Evolutionary conservation across 164 flowering plant species (phyloP).

Genomic region (Macadamia tetraphylla): DNA sequence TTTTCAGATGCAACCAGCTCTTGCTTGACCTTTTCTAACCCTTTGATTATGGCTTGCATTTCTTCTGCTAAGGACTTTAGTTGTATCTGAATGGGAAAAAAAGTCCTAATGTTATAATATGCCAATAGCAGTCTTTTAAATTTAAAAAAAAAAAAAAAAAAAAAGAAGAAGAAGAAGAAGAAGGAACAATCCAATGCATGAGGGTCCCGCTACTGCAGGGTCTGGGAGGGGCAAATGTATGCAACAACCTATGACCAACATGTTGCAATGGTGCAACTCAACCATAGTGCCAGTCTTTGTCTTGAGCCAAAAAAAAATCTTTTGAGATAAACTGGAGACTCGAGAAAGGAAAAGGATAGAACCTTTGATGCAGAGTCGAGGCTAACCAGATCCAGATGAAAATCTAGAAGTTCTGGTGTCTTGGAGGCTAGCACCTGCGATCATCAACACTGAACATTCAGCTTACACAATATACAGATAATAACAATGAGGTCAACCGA

Average conservation of each 20-base stretch:
- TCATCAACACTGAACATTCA: slow-evolving; percentile 5
- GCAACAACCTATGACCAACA: no score
- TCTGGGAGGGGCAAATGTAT: no score
- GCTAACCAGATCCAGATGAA: slow-evolving; percentile 60
- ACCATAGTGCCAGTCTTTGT: no score
- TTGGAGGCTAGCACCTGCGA: slow-evolving; percentile 62
- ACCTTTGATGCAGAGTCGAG: slow-evolving; percentile 81
- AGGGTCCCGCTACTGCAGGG: no score
- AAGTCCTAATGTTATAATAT: slow-evolving; percentile 3
- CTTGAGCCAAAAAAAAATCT: no score
- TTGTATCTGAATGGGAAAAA: slow-evolving; percentile 61
- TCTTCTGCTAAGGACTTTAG: slow-evolving; percentile 97
- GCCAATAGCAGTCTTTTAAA: background rate
- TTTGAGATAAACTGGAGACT: background rate
- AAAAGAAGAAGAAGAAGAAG: no score
- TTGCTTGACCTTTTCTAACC: slow-evolving; percentile 87
- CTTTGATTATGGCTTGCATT: slow-evolving; percentile 97
- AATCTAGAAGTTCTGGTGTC: slow-evolving; percentile 60
- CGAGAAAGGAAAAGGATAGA: slow-evolving; percentile 9
- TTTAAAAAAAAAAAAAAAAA: no score
- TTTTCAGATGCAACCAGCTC: slow-evolving; percentile 80
- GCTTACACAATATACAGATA: slow-evolving; percentile 3
- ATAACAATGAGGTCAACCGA: background rate
- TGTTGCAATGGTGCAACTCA: no score
- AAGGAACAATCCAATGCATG: no score